A percentile compares a stretch with the other conserved stretches of the same genome.
Conservation (phyloP, 768 basidiomycete species). For the Termitomyces sp. region DNA sequence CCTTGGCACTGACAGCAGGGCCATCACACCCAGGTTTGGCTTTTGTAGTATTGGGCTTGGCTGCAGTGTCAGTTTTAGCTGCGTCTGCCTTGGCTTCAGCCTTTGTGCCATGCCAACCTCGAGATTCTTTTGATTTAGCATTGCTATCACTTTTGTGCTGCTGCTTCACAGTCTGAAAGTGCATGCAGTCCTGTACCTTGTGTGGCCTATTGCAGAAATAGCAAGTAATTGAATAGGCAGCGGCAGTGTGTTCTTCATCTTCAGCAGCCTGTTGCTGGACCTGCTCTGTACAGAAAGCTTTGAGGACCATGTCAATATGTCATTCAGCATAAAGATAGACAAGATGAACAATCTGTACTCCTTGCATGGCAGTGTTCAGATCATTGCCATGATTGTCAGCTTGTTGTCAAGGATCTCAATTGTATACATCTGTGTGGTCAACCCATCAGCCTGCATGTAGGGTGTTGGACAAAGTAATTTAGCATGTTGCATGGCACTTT, state of each 20-base stretch:
- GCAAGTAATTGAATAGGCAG: not conserved
- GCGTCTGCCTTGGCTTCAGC: no score
- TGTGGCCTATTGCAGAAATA: not conserved
- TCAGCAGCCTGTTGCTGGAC: not conserved
- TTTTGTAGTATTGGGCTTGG: no score
- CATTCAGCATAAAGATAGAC: not conserved
- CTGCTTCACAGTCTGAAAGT: not conserved
- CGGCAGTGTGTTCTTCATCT: not conserved
- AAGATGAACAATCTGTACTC: not conserved
- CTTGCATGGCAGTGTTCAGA: not conserved
- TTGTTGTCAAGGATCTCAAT: not conserved
- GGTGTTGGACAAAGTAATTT: no score
- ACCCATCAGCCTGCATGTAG: no score
- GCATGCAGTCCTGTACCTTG: not conserved
- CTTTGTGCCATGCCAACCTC: no score
- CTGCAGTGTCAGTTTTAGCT: no score
- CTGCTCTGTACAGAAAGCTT: constrained; percentile 1
- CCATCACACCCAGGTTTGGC: no score
- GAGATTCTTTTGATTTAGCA: no score
- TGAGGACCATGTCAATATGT: not conserved
- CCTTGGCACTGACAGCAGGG: no score
- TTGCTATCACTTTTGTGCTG: no score
- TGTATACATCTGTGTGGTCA: not conserved
- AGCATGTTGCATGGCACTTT: no score
- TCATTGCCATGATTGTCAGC: constrained; percentile 1